These are phyloP conservation scores for Microbotryum lychnidis-dioicae DNA, from an alignment of 1,284 basidiomycete genomes.

Conservation along the genomic window DNA sequence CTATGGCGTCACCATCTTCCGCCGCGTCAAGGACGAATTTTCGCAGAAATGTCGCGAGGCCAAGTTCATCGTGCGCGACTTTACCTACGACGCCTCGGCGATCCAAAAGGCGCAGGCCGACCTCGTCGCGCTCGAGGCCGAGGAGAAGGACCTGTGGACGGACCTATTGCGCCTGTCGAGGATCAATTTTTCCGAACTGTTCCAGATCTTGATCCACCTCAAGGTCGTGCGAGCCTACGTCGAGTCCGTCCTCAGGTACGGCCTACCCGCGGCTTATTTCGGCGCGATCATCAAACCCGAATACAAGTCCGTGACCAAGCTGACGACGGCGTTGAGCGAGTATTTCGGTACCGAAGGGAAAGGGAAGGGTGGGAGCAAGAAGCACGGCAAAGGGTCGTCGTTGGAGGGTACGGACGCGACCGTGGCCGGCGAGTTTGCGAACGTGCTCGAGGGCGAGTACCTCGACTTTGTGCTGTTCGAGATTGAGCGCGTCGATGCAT, in stretches of 20 bases:
- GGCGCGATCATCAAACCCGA: slow-evolving; percentile 84
- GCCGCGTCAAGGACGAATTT: slow-evolving; percentile 84
- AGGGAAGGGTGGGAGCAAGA: slow-evolving; percentile 43
- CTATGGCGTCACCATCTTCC: slow-evolving; percentile 83
- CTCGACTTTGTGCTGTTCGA: slow-evolving; percentile 80
- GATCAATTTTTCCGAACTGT: slow-evolving; percentile 95
- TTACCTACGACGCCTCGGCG: slow-evolving; percentile 78
- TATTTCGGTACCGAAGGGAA: slow-evolving; percentile 51
- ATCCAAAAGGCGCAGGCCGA: slow-evolving; percentile 78
- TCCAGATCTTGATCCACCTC: slow-evolving; percentile 87
- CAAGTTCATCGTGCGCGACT: slow-evolving; percentile 86
- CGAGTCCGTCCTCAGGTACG: slow-evolving; percentile 92
- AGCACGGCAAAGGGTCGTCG: slow-evolving; percentile 41
- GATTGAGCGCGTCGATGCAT: slow-evolving; percentile 21
- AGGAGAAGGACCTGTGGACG: slow-evolving; percentile 97
- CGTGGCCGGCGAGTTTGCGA: slow-evolving; percentile 78
- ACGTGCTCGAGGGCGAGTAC: slow-evolving; percentile 84
- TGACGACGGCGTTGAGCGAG: slow-evolving; percentile 60
- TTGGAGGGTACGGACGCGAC: slow-evolving; percentile 49
- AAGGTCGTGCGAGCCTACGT: slow-evolving; percentile 87
- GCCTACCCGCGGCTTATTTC: slow-evolving; percentile 84
- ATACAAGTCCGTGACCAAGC: slow-evolving; percentile 65
- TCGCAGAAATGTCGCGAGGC: slow-evolving; percentile 82
- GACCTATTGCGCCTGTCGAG: slow-evolving; percentile 86
- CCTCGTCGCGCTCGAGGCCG: slow-evolving; percentile 64